phyloP scores from a whole-genome alignment of 2,329 filamentous ascomycete species.

The Ophiostoma novo-ulmi region DNA sequence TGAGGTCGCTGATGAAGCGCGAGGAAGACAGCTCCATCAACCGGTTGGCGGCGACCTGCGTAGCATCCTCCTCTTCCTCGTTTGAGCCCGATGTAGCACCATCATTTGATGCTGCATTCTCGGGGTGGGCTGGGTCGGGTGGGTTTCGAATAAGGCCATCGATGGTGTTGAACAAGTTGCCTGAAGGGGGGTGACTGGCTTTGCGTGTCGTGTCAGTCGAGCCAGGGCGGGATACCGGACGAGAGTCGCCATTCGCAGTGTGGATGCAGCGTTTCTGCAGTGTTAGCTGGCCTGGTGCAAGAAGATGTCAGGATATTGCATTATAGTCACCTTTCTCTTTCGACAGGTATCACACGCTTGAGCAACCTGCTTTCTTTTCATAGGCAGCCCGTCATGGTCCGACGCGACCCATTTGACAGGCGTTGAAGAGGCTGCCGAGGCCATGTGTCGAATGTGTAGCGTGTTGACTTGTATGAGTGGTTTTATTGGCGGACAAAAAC shows the following conservation, averaged over 20 bases:
- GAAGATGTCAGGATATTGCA: not conserved
- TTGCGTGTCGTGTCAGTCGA: slow-evolving; percentile 1
- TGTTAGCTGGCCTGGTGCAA: not conserved
- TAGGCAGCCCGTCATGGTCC: slow-evolving; percentile 49
- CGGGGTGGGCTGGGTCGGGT: not conserved
- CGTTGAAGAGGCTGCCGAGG: slow-evolving; percentile 15
- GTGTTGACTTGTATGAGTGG: not conserved
- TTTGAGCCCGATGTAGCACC: not conserved
- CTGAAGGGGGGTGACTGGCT: not conserved
- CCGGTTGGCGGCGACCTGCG: slow-evolving; percentile 31
- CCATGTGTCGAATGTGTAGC: not conserved
- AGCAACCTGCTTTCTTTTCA: slow-evolving; percentile 56
- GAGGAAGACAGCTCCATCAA: slow-evolving; percentile 35
- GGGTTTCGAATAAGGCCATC: not conserved
- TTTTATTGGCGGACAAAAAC: not conserved
- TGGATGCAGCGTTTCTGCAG: slow-evolving; percentile 42
- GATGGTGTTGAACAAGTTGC: not conserved
- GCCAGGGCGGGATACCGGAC: not conserved
- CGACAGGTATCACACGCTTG: slow-evolving; percentile 54
- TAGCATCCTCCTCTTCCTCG: slow-evolving; percentile 26
- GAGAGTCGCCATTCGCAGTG: slow-evolving; percentile 30
- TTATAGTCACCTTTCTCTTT: slow-evolving; percentile 45
- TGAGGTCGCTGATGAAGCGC: slow-evolving; percentile 55
- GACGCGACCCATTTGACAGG: slow-evolving; percentile 54
- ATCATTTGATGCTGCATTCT: not conserved